Evolutionary conservation across 495 filamentous ascomycete genomes (phyloP).

Genomic region (Melanomma pulvis-pyrius): DNA sequence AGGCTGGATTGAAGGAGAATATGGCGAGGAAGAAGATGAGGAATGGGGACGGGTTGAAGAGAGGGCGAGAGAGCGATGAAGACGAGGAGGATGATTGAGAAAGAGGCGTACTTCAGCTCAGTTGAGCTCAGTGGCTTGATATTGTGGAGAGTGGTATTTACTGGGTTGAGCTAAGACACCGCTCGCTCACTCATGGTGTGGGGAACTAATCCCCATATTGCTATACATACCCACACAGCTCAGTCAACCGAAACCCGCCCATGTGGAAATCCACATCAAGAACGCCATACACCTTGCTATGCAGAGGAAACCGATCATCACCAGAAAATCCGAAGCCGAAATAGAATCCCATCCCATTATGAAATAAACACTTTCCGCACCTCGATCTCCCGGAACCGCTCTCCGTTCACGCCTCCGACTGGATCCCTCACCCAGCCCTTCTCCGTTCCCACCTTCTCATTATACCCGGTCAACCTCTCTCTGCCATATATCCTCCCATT

Average conservation of each 20-base stretch:
- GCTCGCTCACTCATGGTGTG: neutral
- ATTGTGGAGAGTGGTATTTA: no score
- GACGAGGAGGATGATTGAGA: neutral
- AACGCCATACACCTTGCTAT: constrained; percentile 4
- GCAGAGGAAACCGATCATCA: neutral
- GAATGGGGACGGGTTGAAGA: constrained; percentile 10
- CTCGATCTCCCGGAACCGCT: constrained; percentile 61
- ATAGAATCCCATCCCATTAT: neutral
- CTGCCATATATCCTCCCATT: constrained; percentile 86
- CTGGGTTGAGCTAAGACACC: neutral
- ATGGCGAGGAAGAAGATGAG: constrained; percentile 13
- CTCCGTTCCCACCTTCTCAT: constrained; percentile 69
- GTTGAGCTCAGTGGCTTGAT: no score
- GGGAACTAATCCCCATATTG: no score
- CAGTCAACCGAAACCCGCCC: neutral
- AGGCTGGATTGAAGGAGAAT: constrained; percentile 17
- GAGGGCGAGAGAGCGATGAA: neutral
- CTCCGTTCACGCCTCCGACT: constrained; percentile 53
- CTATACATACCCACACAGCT: neutral
- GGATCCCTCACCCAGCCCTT: constrained; percentile 77
- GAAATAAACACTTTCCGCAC: constrained; percentile 87
- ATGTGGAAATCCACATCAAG: neutral
- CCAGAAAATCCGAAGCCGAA: neutral
- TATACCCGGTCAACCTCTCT: constrained; percentile 71
- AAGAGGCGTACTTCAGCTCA: constrained; percentile 11